Base-by-base conservation (phyloP, 1,284 basidiomycete genomes). In the Apiotrichum siamense region DNA sequence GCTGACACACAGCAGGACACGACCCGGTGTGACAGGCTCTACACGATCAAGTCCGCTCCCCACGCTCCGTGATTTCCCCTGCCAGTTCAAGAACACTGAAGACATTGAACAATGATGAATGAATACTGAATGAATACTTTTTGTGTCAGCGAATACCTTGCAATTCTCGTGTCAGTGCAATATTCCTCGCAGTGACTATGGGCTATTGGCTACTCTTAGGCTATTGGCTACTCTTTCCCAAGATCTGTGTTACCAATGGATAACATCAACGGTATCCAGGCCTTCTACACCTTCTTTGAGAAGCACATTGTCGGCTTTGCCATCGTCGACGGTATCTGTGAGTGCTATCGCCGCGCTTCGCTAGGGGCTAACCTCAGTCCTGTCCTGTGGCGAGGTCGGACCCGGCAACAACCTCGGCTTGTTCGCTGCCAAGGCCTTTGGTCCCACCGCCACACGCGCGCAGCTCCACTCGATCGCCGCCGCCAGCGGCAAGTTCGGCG, bases 401-500 rank as follows among this genome's bases (percentile, higher is more conserved):
- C 86, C 88, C 29, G 87, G 87, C 40, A 89, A 90, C 73, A 84
- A 83, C 57, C 75, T 88, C 32, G 86, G 86, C 57, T 77, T 92
- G 31, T 78, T 93, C 54, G 89, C 89, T 7, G 78, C 83, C 51
- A 93, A 93, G 76, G 81, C 79, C 20, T 57, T 65, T 3, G 83
- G 86, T 49, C 87, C 89, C 2, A 91, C 88, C 0, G 87, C 87
- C 20, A 79, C 89, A 42, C 84, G 90, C 59, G 89, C 88, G 2
- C 86, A 91, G 55, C 86, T 85, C 70, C 94, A 91, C 66, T 88
- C 87, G 26, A 64, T 83, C 40, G 88, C 88, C 4, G 92, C 92
- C 39, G 92, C 90, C 4, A 69, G 89, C 35, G 93, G 92, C n/a
- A 97, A 96, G 73, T 61, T 66, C 25, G 65, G 65, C 40, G 89